Evolutionary conservation across 768 basidiomycete species (phyloP).

Genomic region (Boletus sensibilis): DNA sequence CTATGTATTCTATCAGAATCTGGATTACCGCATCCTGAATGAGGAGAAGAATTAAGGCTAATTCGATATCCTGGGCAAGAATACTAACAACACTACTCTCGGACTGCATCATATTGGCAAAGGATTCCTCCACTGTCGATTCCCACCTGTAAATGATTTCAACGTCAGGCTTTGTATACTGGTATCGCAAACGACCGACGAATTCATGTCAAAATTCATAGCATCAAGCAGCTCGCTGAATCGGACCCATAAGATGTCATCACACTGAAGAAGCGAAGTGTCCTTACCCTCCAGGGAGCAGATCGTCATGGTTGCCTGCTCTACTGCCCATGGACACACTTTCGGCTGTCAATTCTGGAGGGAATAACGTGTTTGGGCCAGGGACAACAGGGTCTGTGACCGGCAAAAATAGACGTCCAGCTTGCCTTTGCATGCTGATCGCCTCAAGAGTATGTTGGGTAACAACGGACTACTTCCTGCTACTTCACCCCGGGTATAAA

Average conservation of each 20-base stretch:
- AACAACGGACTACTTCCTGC: neutral
- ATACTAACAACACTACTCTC: neutral
- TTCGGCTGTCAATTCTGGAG: neutral
- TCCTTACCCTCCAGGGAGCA: neutral
- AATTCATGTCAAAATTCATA: neutral
- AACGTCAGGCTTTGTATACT: neutral
- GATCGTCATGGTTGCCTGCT: neutral
- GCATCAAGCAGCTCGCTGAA: neutral
- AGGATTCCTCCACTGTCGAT: neutral
- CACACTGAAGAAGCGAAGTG: neutral
- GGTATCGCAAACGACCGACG: neutral
- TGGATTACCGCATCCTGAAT: neutral
- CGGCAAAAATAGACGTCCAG: no score
- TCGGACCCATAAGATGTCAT: neutral
- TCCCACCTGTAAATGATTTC: conserved; percentile 1
- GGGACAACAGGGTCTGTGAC: neutral
- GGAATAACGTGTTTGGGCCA: no score
- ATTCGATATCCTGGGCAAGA: neutral
- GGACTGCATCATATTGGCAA: neutral
- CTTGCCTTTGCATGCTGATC: neutral
- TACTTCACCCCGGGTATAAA: neutral
- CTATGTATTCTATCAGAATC: neutral
- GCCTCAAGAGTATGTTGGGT: neutral
- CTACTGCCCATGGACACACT: neutral
- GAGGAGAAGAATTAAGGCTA: neutral